These are phyloP conservation scores for Debaryomyces sp. DNA, from an alignment of 1,139 yeast genomes.

Conservation along the genomic window DNA sequence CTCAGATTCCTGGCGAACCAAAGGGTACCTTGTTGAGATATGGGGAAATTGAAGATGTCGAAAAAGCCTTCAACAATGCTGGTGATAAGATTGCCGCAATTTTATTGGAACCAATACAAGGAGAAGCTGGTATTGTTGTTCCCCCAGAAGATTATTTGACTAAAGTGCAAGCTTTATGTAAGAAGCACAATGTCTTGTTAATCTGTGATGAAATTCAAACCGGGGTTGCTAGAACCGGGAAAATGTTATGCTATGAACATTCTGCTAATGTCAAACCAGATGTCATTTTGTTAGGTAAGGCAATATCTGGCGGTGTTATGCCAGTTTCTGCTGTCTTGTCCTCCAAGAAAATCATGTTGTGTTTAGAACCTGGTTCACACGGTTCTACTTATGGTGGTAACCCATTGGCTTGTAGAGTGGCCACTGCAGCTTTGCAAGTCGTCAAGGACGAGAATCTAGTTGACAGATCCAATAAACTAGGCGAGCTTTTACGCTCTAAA, in stretches of 20 bases:
- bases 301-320: constrained; percentile 91
- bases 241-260: constrained; percentile 90
- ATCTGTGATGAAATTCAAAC: constrained; percentile 98
- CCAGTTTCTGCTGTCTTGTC: constrained; percentile 93
- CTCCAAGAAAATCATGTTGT: constrained; percentile 84
- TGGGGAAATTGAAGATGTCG: constrained; percentile 84
- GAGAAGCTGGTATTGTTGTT: constrained; percentile 97
- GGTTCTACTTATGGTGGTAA: constrained; percentile 99
- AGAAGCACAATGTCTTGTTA: constrained; percentile 78
- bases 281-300: constrained; percentile 86
- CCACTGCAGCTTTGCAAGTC: constrained; percentile 92
- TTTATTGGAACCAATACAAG: constrained; percentile 94
- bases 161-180: constrained; percentile 74
- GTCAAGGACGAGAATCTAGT: constrained; percentile 85
- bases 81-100: constrained; percentile 94
- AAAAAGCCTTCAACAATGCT: constrained; percentile 76
- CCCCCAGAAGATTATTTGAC: constrained; percentile 84
- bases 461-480: constrained; percentile 74
- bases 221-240: constrained; percentile 97
- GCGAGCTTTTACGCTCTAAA: constrained; percentile 69
- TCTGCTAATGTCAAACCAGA: constrained; percentile 81
- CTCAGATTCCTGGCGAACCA: constrained; percentile 68
- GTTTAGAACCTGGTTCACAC: constrained; percentile 93
- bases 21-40: constrained; percentile 62
- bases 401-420: constrained; percentile 92